Evolutionary conservation across 1,139 yeast genomes (phyloP), one percentile per base, ranked within the genome.

Genomic region (Pichia sp.): DNA sequence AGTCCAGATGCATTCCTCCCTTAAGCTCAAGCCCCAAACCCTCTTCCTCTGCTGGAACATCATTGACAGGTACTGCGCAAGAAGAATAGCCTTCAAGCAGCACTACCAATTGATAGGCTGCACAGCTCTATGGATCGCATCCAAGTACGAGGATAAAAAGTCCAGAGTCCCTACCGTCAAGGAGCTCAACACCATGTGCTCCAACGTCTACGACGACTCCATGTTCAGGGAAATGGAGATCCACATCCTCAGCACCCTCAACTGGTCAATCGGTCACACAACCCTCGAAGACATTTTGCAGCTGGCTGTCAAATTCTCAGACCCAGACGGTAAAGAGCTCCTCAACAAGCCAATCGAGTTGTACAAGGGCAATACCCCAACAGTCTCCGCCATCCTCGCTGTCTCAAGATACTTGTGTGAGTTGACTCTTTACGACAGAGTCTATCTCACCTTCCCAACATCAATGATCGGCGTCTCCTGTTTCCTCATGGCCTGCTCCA

Each of bases 151-250:
- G 66, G 97, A 91, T 70, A 87, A 87, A 67, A 92, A 92, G 72
- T 79, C 83, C 56, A 75, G 89, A 55, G 91, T 90, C 4, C 97
- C 97, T 34, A 84, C 93, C 1, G 76, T 91, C 55, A 78, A 81
- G 53, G 97, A 91, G 65, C 78, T 92, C 61, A 78, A 86, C 24
- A 74, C 82, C 61, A 81, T 90, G 84, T 89, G 97, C 71, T 80
- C 96, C 59, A 82, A 84, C 64, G 90, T 91, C 14, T 92, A 90
- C 68, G 96, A 90, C 61, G 86, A 84, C 61, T 85, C 86, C 59
- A 90, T 92, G 95, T 91, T 93, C 72, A 78, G 86, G 47, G 97
- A 92, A 70, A 93, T 93, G 98, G 98, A 93, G 72, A 81, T 83
- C 71, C 98, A 93, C 70, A 86, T 93, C 46, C 75, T 93, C 54